A percentile compares a stretch with the other conserved stretches of the same genome.
Conservation (phyloP, 1,139 yeast genomes). For the Wickerhamomyces sp. region DNA sequence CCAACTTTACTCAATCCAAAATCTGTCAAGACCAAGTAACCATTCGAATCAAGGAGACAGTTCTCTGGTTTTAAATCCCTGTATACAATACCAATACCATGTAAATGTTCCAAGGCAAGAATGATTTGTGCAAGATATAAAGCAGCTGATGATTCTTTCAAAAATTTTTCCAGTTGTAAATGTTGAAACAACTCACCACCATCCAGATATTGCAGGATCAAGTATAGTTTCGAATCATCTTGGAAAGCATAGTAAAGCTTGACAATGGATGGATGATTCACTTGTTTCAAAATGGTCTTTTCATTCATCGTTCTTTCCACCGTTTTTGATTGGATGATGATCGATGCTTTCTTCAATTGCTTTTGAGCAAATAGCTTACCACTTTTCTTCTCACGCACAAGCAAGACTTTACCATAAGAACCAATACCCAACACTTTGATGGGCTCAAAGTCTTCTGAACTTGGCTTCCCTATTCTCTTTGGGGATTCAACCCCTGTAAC, state of each 20-base stretch:
- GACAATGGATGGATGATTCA: slow-evolving; percentile 84
- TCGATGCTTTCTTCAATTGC: slow-evolving; percentile 77
- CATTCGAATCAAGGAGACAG: slow-evolving; percentile 73
- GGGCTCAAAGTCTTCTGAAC: slow-evolving; percentile 63
- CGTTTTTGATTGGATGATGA: slow-evolving; percentile 37
- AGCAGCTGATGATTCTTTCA: slow-evolving; percentile 67
- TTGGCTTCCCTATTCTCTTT: slow-evolving; percentile 20
- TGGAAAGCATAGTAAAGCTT: slow-evolving; percentile 87
- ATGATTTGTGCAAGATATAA: slow-evolving; percentile 86
- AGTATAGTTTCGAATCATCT: slow-evolving; percentile 72
- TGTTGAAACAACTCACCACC: slow-evolving; percentile 94
- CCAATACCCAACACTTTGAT: slow-evolving; percentile 86
- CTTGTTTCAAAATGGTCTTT: slow-evolving; percentile 60
- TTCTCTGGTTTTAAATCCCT: slow-evolving; percentile 96
- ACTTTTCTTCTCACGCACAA: slow-evolving; percentile 63
- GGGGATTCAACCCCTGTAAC: not conserved
- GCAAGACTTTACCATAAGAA: slow-evolving; percentile 82
- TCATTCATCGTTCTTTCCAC: slow-evolving; percentile 34
- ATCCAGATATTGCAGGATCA: slow-evolving; percentile 80
- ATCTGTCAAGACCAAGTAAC: slow-evolving; percentile 83
- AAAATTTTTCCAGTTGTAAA: slow-evolving; percentile 45
- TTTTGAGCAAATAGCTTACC: slow-evolving; percentile 83
- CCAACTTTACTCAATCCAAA: slow-evolving; percentile 86
- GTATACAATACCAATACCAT: slow-evolving; percentile 88
- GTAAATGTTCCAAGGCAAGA: slow-evolving; percentile 77